Conservation (phyloP, 1,284 basidiomycete genomes). For the Paramarasmius palmivorus region DNA sequence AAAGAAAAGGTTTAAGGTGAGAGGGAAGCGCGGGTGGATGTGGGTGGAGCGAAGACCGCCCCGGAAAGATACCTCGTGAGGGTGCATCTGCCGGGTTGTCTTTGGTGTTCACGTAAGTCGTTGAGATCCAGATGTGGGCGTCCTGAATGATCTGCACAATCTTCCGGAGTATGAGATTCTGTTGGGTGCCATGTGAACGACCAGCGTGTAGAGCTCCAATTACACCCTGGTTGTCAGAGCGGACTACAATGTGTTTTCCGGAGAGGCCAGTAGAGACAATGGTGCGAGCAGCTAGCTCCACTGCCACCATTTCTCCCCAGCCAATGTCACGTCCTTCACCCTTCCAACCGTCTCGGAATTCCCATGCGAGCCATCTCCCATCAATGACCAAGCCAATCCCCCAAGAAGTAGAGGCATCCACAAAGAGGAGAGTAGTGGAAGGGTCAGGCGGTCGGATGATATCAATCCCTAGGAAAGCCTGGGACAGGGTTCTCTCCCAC, state of each 20-base stretch:
- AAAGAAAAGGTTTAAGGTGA: not conserved
- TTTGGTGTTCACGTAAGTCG: constrained; percentile 25
- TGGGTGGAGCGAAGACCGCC: not conserved
- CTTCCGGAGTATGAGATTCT: constrained; percentile 25
- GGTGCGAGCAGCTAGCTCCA: constrained; percentile 24
- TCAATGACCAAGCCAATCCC: constrained; percentile 25
- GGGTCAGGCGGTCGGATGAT: constrained; percentile 7
- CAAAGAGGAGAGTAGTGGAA: constrained; percentile 18
- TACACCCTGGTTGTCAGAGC: constrained; percentile 33
- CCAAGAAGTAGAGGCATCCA: constrained; percentile 27
- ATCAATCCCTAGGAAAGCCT: constrained; percentile 10
- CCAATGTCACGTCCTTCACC: constrained; percentile 26
- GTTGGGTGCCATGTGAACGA: constrained; percentile 22
- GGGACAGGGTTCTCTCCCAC: constrained; percentile 7
- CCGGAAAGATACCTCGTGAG: constrained; percentile 21
- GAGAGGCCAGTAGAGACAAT: constrained; percentile 10
- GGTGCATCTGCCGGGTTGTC: constrained; percentile 30
- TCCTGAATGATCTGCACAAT: constrained; percentile 24
- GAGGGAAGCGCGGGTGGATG: constrained; percentile 7
- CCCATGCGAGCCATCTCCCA: constrained; percentile 25
- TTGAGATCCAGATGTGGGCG: constrained; percentile 22
- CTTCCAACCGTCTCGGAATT: constrained; percentile 22
- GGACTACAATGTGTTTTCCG: constrained; percentile 21
- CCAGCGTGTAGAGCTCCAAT: constrained; percentile 26
- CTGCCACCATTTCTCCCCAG: constrained; percentile 35